phyloP scores from a whole-genome alignment of 1,284 basidiomycete species.

The Naganishia liquefaciens region DNA sequence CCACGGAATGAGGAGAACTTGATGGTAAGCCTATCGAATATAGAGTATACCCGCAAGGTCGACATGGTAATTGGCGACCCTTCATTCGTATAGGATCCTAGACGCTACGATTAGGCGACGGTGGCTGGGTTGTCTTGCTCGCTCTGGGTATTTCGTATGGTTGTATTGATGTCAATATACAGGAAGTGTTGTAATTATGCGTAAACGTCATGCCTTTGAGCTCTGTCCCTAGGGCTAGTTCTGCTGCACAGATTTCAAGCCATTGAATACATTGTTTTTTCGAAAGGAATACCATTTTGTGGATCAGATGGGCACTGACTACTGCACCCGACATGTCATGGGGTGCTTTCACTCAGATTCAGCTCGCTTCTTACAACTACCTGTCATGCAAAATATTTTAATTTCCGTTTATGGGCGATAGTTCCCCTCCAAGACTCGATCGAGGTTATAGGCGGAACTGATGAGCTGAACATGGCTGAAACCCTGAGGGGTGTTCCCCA shows the following conservation, averaged over 20 bases:
- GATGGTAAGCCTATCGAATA: conserved; percentile 26
- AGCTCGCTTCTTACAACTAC: too few relatives aligned
- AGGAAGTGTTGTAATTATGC: too few relatives aligned
- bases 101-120: conserved; percentile 17
- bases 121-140: neutral
- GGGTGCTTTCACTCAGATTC: too few relatives aligned
- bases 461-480: conserved; percentile 50
- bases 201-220: too few relatives aligned
- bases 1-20: conserved; percentile 22
- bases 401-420: conserved; percentile 10
- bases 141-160: neutral
- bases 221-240: too few relatives aligned
- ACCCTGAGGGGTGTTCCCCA: conserved; percentile 51
- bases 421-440: conserved; percentile 36
- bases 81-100: conserved; percentile 5
- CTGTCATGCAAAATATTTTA: too few relatives aligned
- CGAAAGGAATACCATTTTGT: too few relatives aligned
- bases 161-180: neutral
- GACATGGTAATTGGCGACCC: neutral
- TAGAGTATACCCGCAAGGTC: neutral
- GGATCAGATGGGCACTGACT: too few relatives aligned
- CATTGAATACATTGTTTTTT: too few relatives aligned
- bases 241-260: too few relatives aligned
- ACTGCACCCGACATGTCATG: too few relatives aligned
- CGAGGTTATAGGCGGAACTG: conserved; percentile 53